These are phyloP conservation scores for Narthecium ossifragum DNA, from an alignment of 106 monocot species.

Conservation along the genomic window DNA sequence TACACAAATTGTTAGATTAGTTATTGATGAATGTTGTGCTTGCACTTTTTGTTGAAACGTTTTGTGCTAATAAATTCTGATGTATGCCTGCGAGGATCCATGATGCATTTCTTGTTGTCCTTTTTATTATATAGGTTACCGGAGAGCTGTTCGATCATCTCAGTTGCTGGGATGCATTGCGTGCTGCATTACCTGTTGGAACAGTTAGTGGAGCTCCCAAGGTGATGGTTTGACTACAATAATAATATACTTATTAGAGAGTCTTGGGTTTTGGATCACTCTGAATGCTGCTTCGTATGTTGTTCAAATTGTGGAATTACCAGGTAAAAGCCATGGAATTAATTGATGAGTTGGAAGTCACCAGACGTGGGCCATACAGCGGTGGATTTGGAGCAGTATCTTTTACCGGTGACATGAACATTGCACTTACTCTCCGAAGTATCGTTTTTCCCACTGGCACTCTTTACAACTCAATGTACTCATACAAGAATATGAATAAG, in stretches of 20 bases:
- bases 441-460: conserved; percentile 56
- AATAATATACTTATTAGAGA: too few species aligned
- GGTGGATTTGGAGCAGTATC: conserved; percentile 67
- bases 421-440: conserved; percentile 61
- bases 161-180: conserved; percentile 67
- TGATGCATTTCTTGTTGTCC: background rate
- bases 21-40: background rate
- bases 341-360: conserved; percentile 62
- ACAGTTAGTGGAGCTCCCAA: conserved; percentile 86
- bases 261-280: background rate
- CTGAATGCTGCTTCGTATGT: background rate
- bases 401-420: conserved; percentile 50
- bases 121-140: conserved; percentile 32
- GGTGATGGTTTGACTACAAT: too few species aligned
- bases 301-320: background rate
- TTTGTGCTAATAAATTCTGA: too few species aligned
- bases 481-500: conserved; percentile 18
- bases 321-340: conserved; percentile 83
- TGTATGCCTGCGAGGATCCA: too few species aligned
- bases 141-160: conserved; percentile 64
- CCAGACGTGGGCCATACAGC: conserved; percentile 64
- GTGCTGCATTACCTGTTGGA: conserved; percentile 76
- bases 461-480: conserved; percentile 50
- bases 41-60: too few species aligned
- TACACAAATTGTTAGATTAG: background rate